Evolutionary conservation across 495 filamentous ascomycete species (phyloP).

Genomic region (Neurospora sp.): DNA sequence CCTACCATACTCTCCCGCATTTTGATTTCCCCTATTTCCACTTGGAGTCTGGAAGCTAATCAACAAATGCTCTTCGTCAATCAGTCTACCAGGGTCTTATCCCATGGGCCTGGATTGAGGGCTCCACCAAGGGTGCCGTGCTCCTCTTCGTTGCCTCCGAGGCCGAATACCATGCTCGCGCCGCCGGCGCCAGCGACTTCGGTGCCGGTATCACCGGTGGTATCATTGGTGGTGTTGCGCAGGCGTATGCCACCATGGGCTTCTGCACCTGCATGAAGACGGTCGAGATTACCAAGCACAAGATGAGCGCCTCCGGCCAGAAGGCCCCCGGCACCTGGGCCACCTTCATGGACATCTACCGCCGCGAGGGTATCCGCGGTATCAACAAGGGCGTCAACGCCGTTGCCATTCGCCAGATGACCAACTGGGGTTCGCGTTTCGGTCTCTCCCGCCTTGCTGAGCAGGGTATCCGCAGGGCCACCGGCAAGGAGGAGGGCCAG

Average conservation of each 20-base stretch:
- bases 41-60: not conserved
- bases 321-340: constrained; percentile 80
- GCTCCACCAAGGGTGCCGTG: constrained; percentile 97
- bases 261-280: constrained; percentile 99
- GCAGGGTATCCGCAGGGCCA: constrained; percentile 69
- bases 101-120: constrained; percentile 99
- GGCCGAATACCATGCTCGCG: constrained; percentile 84
- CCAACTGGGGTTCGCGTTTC: constrained; percentile 97
- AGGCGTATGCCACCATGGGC: constrained; percentile 98
- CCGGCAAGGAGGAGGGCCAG: constrained; percentile 68
- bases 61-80: constrained; percentile 5
- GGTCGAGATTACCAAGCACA: constrained; percentile 97
- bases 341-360: constrained; percentile 97
- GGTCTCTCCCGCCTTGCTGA: constrained; percentile 86
- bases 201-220: constrained; percentile 80
- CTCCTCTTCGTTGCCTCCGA: constrained; percentile 98
- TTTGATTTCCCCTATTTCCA: not conserved
- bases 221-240: constrained; percentile 88
- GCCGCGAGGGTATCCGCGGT: constrained; percentile 83
- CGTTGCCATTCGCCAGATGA: constrained; percentile 96
- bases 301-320: constrained; percentile 71
- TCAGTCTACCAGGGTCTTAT: constrained; percentile 98
- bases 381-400: constrained; percentile 99
- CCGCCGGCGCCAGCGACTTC: constrained; percentile 76
- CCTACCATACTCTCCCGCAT: not conserved